Conservation (phyloP, 2,329 filamentous ascomycete species). For the Verruconis gallopava region DNA sequence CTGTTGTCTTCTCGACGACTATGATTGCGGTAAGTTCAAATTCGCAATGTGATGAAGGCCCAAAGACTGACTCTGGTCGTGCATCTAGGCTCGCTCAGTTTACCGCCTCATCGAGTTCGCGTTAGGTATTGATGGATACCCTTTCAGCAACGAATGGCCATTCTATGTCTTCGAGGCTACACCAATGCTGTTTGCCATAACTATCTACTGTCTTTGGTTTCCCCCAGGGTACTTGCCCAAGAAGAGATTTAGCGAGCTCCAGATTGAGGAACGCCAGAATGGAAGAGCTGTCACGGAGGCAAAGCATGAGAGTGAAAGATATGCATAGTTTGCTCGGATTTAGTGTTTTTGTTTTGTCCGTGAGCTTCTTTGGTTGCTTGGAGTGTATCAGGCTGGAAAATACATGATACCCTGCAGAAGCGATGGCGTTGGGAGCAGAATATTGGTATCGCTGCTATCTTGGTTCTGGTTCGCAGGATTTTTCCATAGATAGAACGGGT, state of each 20-base stretch:
- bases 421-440: no score
- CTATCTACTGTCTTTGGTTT: slow-evolving; percentile 38
- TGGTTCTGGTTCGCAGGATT: no score
- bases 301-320: no score
- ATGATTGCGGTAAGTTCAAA: slow-evolving; percentile 32
- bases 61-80: neutral
- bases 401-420: no score
- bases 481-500: no score
- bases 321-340: no score
- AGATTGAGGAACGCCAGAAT: neutral
- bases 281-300: no score
- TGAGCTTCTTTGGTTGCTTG: no score
- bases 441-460: no score
- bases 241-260: slow-evolving; percentile 11
- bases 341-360: no score
- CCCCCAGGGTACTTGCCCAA: slow-evolving; percentile 29
- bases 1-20: slow-evolving; percentile 29
- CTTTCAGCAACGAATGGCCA: slow-evolving; percentile 39
- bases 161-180: slow-evolving; percentile 40
- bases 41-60: no score
- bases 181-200: slow-evolving; percentile 36
- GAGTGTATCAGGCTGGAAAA: no score
- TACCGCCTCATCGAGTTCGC: slow-evolving; percentile 42
- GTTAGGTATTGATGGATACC: slow-evolving; percentile 37
- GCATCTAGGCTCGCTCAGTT: slow-evolving; percentile 34